Percentiles rank a stretch among this genome's conserved stretches.
Conservation (phyloP, 768 basidiomycete genomes). For the Daedaleopsis nitida region DNA sequence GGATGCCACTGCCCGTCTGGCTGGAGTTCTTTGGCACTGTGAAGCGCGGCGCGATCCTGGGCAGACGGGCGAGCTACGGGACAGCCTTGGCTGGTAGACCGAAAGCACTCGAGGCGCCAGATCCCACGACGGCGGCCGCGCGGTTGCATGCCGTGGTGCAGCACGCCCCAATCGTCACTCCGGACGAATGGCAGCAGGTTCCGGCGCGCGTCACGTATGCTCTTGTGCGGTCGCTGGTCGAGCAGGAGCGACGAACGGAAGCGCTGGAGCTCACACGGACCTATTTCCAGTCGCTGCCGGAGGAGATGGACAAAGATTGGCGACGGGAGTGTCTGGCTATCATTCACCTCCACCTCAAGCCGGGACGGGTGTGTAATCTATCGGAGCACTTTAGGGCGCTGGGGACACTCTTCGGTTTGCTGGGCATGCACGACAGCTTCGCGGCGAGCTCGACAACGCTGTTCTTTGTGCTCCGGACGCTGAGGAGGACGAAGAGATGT, state of each 20-base stretch:
- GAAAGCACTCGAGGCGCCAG: neutral
- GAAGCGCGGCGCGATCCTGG: constrained; percentile 15
- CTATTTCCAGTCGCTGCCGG: constrained; percentile 55
- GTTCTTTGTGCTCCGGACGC: constrained; percentile 55
- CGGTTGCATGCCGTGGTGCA: constrained; percentile 39
- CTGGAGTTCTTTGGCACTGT: constrained; percentile 50
- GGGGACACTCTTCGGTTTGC: constrained; percentile 45
- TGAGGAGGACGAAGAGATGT: constrained; percentile 50
- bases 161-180: constrained; percentile 40
- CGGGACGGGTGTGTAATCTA: constrained; percentile 33
- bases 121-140: constrained; percentile 6
- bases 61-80: neutral
- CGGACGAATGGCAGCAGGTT: constrained; percentile 36
- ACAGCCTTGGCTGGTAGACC: neutral
- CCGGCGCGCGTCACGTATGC: constrained; percentile 46
- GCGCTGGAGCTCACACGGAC: constrained; percentile 38
- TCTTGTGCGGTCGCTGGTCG: constrained; percentile 50
- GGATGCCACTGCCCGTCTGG: constrained; percentile 53
- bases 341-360: constrained; percentile 52
- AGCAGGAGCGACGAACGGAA: constrained; percentile 12
- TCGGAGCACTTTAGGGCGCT: constrained; percentile 46
- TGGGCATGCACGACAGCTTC: constrained; percentile 49
- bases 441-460: constrained; percentile 62
- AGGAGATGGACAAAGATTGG: constrained; percentile 36
- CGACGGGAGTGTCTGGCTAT: constrained; percentile 48